phyloP scores from a whole-genome alignment of 2,329 filamentous ascomycete species.

The Sporothrix schenckii region DNA sequence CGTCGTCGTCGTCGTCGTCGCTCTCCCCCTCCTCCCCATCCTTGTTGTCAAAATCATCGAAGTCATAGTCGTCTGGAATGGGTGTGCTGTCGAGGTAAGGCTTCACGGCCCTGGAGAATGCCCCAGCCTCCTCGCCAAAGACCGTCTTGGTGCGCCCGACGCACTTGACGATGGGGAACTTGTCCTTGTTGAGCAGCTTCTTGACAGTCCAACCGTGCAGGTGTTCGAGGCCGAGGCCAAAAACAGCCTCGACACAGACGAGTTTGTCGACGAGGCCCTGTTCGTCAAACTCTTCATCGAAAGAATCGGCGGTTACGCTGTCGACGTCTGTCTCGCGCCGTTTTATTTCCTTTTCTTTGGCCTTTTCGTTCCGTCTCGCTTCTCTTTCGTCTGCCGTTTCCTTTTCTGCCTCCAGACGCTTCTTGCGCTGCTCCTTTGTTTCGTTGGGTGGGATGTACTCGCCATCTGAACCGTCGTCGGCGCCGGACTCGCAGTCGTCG shows the following conservation, averaged over 20 bases:
- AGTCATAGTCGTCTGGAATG: conserved; percentile 9
- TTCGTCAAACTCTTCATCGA: background rate
- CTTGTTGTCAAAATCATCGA: background rate
- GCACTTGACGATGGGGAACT: background rate
- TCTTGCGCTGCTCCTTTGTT: background rate
- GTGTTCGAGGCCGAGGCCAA: background rate
- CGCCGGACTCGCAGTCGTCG: background rate
- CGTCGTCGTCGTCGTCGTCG: background rate
- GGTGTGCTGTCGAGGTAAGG: conserved; percentile 31
- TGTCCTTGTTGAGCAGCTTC: background rate
- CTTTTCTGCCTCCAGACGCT: background rate
- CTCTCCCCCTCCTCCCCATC: background rate
- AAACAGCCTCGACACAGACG: conserved; percentile 13
- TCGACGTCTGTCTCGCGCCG: background rate
- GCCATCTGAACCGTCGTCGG: background rate
- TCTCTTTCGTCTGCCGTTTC: background rate
- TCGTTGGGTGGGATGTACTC: background rate
- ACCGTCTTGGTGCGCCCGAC: conserved; percentile 5
- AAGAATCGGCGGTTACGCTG: background rate
- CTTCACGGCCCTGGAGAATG: conserved; percentile 23
- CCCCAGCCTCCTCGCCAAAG: background rate
- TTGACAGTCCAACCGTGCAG: background rate
- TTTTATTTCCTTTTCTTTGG: background rate
- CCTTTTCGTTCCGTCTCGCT: background rate
- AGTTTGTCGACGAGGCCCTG: conserved; percentile 12